Conservation (phyloP, 176 grass and related monocot genomes). For the Ensete ventricosum region DNA sequence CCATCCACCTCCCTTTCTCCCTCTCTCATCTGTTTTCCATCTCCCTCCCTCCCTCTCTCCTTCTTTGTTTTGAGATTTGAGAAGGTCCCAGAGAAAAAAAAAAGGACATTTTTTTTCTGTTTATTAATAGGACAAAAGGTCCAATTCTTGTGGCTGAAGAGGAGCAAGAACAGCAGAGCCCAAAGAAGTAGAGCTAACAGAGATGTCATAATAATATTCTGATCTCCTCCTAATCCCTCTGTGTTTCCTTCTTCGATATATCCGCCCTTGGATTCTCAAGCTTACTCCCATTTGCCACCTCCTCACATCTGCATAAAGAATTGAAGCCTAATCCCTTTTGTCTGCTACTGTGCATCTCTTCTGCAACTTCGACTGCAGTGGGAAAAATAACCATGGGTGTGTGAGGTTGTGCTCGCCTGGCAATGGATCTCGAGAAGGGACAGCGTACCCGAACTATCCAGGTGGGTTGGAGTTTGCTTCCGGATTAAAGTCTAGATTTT, state of each 20-base stretch:
- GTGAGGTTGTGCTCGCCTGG: background rate
- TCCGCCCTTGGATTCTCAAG: conserved; percentile 2
- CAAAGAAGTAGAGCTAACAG: background rate
- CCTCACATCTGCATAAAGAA: conserved; percentile 3
- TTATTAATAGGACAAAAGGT: background rate
- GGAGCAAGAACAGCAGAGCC: background rate
- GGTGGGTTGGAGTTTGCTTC: conserved; percentile 26
- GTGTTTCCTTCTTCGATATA: background rate
- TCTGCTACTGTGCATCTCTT: background rate
- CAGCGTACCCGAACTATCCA: conserved; percentile 18
- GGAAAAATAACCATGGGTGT: background rate
- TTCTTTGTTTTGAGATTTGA: background rate
- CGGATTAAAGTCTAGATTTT: conserved; percentile 8
- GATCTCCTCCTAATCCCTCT: background rate
- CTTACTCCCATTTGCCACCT: conserved; percentile 1
- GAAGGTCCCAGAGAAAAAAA: background rate
- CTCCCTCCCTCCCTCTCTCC: background rate
- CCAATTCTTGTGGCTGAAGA: background rate
- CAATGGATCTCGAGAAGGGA: conserved; percentile 60
- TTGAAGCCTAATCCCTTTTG: background rate
- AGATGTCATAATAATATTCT: background rate
- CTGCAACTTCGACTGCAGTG: background rate
- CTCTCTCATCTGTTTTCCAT: too few species aligned
- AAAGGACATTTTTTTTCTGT: background rate
- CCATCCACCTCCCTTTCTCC: background rate